Base-by-base conservation (phyloP, 202 grass and related monocot genomes). In the Schoenoplectus tabernaemontani region DNA sequence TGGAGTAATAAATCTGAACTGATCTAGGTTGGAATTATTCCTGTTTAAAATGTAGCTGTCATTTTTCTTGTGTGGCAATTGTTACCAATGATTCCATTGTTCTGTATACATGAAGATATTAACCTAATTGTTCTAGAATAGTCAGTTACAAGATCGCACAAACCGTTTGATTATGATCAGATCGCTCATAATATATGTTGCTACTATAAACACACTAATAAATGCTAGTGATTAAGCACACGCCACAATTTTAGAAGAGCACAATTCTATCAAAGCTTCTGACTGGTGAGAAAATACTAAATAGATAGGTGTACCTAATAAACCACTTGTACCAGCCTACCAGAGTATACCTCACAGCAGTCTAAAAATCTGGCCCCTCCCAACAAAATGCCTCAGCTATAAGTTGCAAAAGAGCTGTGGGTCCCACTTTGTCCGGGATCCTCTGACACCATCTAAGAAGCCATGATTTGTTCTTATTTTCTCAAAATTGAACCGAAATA, bases 231-330 rank as follows among this genome's bases (percentile, higher is more conserved):
- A 43, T 72, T 72, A 72, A 72, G 43, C 5, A 11, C 63, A 69
- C 24, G 37, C 41, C 19, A 19, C 24, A 15, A 47, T 15, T 17
- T 71, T 9, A 51, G 12, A 51, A 73, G 1, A 73, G 0, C 68
- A 50, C 24, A n/a, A 73, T 13, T 50, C 5, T 51, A n/a, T 50
- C 24, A 51, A 6, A 7, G 43, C 23, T 66, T n/a, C 22, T 47
- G 10, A 30, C 23, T 32, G 68, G 5, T 73, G 22, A 47, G 19
- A n/a, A n/a, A n/a, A n/a, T n/a, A n/a, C n/a, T 47, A 50, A 73
- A 32, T 73, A 32, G 22, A 22, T 72, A 30, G 67, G 42, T n/a
- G n/a, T 70, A 70, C 65, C 65, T 70, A 70, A 46, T 39, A 70
- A 70, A 10, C 19, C 64, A 44, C 38, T 23, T 39, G 62, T 66